Conservation (phyloP, 257 asterid species). For the Catharanthus roseus region DNA sequence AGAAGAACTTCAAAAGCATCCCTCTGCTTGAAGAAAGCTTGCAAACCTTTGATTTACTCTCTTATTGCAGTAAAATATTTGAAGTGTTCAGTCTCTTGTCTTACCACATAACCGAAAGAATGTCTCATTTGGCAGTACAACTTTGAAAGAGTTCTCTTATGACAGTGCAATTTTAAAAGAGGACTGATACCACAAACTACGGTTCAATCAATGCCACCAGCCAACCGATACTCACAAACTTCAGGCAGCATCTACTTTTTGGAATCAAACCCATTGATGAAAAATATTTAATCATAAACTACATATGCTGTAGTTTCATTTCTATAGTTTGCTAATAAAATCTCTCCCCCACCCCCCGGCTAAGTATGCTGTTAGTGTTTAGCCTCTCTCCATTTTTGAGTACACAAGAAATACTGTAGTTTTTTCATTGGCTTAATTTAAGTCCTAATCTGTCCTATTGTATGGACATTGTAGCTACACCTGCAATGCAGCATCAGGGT, state of each 20-base stretch:
- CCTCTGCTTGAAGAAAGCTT: neutral
- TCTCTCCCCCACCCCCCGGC: no score
- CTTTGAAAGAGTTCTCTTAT: no score
- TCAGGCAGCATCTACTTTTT: neutral
- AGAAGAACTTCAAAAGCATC: neutral
- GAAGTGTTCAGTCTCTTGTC: neutral
- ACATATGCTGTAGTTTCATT: neutral
- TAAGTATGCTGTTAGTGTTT: neutral
- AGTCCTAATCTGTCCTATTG: neutral
- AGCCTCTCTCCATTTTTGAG: neutral
- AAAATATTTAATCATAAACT: neutral
- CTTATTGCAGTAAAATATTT: neutral
- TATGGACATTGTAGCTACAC: neutral
- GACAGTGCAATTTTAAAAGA: neutral
- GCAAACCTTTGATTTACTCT: neutral
- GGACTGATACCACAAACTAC: neutral
- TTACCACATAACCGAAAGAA: neutral
- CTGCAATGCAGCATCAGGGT: neutral
- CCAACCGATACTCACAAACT: neutral
- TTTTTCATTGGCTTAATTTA: neutral
- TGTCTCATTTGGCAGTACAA: no score
- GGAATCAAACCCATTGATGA: neutral
- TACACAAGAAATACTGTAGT: neutral
- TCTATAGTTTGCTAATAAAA: neutral
- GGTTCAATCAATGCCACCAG: neutral